phyloP scores from a whole-genome alignment of 1,284 basidiomycete species.

The Inonotus hispidus region DNA sequence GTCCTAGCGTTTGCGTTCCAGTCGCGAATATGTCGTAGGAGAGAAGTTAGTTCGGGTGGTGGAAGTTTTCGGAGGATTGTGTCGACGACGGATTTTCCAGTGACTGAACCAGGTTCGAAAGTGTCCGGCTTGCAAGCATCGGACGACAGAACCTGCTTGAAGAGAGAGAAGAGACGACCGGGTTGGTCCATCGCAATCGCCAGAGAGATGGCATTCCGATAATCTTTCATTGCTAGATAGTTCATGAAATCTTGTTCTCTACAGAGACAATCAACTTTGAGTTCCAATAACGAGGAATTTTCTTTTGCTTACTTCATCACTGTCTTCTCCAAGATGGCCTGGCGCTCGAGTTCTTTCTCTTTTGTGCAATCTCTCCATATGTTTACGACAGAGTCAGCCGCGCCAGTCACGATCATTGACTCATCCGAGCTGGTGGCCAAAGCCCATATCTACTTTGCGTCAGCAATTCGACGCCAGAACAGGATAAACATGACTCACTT shows the following conservation, averaged over 20 bases:
- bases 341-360: conserved; percentile 70
- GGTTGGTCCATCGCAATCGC: conserved; percentile 93
- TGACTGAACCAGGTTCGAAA: conserved; percentile 36
- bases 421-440: conserved; percentile 78
- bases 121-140: conserved; percentile 25
- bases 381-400: conserved; percentile 89
- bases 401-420: conserved; percentile 81
- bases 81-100: conserved; percentile 73
- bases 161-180: conserved; percentile 78
- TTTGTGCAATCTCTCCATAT: conserved; percentile 94
- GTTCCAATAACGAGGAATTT: conserved; percentile 5
- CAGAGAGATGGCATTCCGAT: conserved; percentile 85
- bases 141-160: conserved; percentile 55
- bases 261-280: conserved; percentile 13
- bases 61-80: conserved; percentile 72
- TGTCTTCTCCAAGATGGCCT: conserved; percentile 61
- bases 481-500: conserved; percentile 44
- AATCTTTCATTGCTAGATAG: conserved; percentile 85
- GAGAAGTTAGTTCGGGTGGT: conserved; percentile 69
- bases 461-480: conserved; percentile 8
- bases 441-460: conserved; percentile 76
- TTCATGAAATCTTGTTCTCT: conserved; percentile 96
- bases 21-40: conserved; percentile 80
- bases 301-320: conserved; percentile 65
- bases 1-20: conserved; percentile 95